Base-by-base conservation (phyloP, 768 basidiomycete species). In the Phylloporus arenicola region DNA sequence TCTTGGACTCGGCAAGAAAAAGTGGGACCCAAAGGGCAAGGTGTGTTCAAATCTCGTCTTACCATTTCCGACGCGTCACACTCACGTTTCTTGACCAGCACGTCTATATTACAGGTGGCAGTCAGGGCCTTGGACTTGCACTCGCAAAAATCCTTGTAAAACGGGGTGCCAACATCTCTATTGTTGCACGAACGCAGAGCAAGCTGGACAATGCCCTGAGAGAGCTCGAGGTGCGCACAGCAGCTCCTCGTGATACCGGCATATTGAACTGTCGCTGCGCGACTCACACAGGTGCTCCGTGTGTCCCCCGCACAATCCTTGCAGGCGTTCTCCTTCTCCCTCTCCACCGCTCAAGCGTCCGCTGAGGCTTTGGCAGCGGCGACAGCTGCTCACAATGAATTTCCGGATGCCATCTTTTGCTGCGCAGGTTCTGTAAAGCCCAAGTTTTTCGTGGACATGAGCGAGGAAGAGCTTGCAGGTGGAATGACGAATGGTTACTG, bases 21-120 rank as follows among this genome's bases (percentile, higher is more conserved):
- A 70, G 41, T 80, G 79, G 78, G 72, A 81, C 54, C 77, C 77
- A 12, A 69, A 69, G 33, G 75, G 74, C 13, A 69, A 75, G 68
- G 80, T 57, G 13, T 27, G 49, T 43, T 20, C 16, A 17, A 34
- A 12, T 30, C 4, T 22, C 22, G 1, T 25, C 11, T 30, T 8
- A 12, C 11, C 11, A 30, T 30, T 12, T 14, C 7, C 19, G 16
- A 17, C 27, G 43, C 38, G 8, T 39, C 24, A 42, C 35, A 11
- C 38, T 47, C 24, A 24, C 24, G 19, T 43, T 12, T 35, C 3
- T 29, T 29, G 6, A 1, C 10, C 52, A 94, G 92, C 88, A 92
- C 57, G 81, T 83, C 67, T 90, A 91, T 63, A 73, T 95, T 16
- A 91, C 91, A 0, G 92, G 92, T 3, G 92, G 88, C 3, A 86